A percentile compares a stretch with the other conserved stretches of the same genome.
Evolutionary conservation across 345 rosid species (phyloP).

Genomic region (Rubroshorea leprosula): DNA sequence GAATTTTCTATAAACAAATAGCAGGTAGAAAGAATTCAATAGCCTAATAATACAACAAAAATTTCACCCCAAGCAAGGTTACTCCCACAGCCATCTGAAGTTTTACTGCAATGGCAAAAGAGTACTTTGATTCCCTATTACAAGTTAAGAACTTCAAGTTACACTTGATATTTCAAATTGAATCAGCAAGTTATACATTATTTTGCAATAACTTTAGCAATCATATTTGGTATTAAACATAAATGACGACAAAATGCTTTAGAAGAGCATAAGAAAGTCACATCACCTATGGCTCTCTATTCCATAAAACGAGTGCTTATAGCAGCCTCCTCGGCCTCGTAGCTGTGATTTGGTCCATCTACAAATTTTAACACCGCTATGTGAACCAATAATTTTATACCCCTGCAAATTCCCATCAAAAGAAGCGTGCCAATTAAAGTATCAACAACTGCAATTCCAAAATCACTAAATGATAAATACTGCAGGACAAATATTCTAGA

Average conservation of each 20-base stretch:
- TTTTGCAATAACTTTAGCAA: not conserved
- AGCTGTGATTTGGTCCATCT: slow-evolving; percentile 99
- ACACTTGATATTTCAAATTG: not conserved
- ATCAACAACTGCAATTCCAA: not conserved
- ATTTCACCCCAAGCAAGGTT: not conserved
- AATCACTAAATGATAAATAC: not conserved
- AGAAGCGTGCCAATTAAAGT: slow-evolving; percentile 3
- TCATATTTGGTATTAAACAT: not conserved
- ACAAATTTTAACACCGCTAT: slow-evolving; percentile 96
- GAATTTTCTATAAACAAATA: not conserved
- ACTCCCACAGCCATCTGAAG: too few relatives aligned
- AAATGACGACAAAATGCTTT: slow-evolving; percentile 5
- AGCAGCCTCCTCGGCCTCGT: slow-evolving; percentile 99
- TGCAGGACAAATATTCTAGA: not conserved
- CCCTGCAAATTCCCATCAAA: slow-evolving; percentile 54
- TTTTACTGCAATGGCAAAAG: too few relatives aligned
- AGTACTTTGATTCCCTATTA: too few relatives aligned
- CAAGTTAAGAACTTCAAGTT: too few relatives aligned
- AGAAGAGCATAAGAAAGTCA: slow-evolving; percentile 3
- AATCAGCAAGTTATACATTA: not conserved
- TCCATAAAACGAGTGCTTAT: slow-evolving; percentile 97
- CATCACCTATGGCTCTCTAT: slow-evolving; percentile 96
- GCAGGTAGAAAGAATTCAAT: not conserved
- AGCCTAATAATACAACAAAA: not conserved
- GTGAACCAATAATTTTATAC: slow-evolving; percentile 93